A percentile compares a stretch with the other conserved stretches of the same genome.
phyloP scores from a whole-genome alignment of 352 stramenopile species.

The Globisporangium parvum region DNA sequence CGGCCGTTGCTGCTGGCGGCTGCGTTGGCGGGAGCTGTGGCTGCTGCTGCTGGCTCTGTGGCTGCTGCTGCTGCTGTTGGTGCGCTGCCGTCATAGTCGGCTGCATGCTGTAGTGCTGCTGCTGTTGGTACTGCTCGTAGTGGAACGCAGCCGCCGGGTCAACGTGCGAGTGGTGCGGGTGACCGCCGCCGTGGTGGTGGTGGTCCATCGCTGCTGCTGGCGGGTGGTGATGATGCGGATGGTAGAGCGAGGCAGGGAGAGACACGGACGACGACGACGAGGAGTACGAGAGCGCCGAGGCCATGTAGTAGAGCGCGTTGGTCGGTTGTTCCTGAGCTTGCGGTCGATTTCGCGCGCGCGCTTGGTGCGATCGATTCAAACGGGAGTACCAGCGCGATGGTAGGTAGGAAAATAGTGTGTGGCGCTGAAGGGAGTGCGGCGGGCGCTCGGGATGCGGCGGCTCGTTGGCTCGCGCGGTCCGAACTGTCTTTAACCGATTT shows the following conservation, averaged over 20 bases:
- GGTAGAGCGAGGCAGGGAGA: background rate
- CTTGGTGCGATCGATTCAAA: conserved; percentile 8
- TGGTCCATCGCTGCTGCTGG: conserved; percentile 10
- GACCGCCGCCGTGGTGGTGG: conserved; percentile 6
- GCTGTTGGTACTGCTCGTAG: conserved; percentile 56
- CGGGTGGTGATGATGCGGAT: background rate
- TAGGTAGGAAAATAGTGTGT: conserved; percentile 17
- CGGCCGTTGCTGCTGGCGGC: background rate
- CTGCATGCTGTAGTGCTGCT: conserved; percentile 32
- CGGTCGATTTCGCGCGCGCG: background rate
- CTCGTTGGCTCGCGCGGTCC: background rate
- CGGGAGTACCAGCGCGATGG: conserved; percentile 16
- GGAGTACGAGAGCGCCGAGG: conserved; percentile 6
- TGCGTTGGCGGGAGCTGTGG: conserved; percentile 17
- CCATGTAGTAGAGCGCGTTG: conserved; percentile 9
- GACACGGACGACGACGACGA: conserved; percentile 7
- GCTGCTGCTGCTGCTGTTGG: conserved; percentile 12
- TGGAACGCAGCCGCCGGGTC: conserved; percentile 31
- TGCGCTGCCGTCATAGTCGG: conserved; percentile 6
- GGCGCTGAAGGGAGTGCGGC: conserved; percentile 1
- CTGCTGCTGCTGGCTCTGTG: conserved; percentile 23
- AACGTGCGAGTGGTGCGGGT: conserved; percentile 19
- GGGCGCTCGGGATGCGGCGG: no score
- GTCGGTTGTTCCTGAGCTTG: no score
- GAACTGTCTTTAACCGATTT: conserved; percentile 1